Base-by-base conservation (phyloP, 306 rosid genomes). In the Malus sieversii region DNA sequence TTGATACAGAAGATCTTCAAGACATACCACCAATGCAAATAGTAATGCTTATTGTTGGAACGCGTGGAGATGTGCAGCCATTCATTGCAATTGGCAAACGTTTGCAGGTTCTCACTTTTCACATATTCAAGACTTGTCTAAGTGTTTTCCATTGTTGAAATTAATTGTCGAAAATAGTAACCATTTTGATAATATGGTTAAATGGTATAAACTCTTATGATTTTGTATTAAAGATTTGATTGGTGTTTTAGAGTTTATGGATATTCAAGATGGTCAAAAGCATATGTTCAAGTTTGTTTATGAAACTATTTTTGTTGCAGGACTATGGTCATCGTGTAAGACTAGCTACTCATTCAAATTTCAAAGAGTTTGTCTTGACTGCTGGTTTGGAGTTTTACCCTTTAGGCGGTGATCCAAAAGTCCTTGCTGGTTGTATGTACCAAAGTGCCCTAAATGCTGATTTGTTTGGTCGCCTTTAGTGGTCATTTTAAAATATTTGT, bases 41-140 rank as follows among this genome's bases (percentile, higher is more conserved):
- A 77, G 97, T 89, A 70, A 84, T 90, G 85, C 93, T 89, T 83
- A 96, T 96, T 82, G 99, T 96, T 79, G 99, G 99, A 38, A 96
- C 99, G 53, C 96, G 98, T 4, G 99, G 99, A 78, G 99, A 96
- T 81, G 99, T 96, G 70, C 99, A 96, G 48, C 99, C 99, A 30
- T 96, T 96, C 86, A 65, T 90, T 74, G 99, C 99, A 70, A 92
- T 96, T 38, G 99, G 98, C 25, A 96, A 96, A 82, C 93, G 97
- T 60, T 85, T 96, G 81, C 99, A 96, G 93, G 99, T 96, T 75
- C 71, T 53, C 33, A 72, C 59, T 45, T 77, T 71, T 76, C 64
- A 72, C 63, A 25, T 33, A 32, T 33, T 59, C 68, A n/a, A 23
- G 38, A 23, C 27, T 20, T 6, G 16, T 9, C 8, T 15, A 15